Percentiles rank a stretch among this genome's conserved stretches.
Conservation (phyloP, 2,329 filamentous ascomycete species). For the Botryotinia narcissicola region DNA sequence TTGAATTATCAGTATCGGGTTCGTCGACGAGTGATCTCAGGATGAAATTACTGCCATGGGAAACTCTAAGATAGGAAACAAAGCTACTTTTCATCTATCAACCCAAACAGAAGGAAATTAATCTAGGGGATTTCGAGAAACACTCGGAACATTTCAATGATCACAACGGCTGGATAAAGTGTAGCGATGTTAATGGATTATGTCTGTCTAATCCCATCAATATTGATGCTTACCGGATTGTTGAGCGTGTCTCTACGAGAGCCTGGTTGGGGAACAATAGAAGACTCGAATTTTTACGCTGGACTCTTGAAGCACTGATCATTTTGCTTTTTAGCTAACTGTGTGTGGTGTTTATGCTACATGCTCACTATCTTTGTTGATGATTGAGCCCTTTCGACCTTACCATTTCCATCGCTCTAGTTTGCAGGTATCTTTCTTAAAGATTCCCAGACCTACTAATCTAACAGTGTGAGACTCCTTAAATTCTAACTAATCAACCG, state of each 20-base stretch:
- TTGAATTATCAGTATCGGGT: not conserved
- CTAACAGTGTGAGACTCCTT: not conserved
- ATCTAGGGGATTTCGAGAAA: rapidly evolving
- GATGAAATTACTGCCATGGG: not conserved
- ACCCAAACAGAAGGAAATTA: not conserved
- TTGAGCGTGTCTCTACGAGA: not conserved
- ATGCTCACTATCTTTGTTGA: not conserved
- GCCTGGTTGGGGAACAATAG: rapidly evolving
- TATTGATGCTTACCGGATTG: rapidly evolving
- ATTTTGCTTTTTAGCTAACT: too few species aligned
- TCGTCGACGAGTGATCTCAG: not conserved
- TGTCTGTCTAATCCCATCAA: not conserved
- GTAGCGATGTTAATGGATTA: too few species aligned
- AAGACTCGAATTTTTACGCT: not conserved
- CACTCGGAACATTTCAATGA: not conserved
- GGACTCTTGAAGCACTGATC: rapidly evolving
- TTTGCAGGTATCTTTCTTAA: not conserved
- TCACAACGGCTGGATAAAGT: not conserved
- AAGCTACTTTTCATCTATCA: not conserved
- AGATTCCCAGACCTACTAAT: not conserved
- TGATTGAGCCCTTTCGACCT: not conserved
- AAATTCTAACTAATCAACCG: not conserved
- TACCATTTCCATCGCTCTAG: not conserved
- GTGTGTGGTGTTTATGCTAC: not conserved
- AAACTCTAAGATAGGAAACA: not conserved